phyloP scores from a whole-genome alignment of 2,329 filamentous ascomycete genomes.

The Dryadomyces quercus-mongolicae region DNA sequence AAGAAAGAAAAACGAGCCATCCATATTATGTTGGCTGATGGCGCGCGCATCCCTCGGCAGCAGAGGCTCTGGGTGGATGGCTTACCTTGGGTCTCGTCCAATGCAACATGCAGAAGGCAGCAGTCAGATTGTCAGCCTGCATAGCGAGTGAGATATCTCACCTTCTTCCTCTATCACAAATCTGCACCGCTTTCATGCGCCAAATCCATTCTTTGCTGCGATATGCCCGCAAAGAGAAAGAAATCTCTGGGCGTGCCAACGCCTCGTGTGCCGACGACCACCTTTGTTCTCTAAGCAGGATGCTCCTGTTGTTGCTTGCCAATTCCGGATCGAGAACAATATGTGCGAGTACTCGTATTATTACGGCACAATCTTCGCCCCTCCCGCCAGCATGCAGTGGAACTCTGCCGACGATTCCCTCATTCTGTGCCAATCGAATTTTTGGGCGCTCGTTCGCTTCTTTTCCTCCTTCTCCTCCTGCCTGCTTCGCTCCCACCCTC shows the following conservation, averaged over 20 bases:
- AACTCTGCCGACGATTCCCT: neutral
- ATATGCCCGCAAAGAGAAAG: too few relatives aligned
- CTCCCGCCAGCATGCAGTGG: neutral
- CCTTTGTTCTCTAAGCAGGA: neutral
- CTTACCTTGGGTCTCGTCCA: neutral
- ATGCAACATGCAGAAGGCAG: neutral
- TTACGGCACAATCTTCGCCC: neutral
- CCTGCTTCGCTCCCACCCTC: too few relatives aligned
- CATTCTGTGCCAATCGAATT: neutral
- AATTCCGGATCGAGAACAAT: neutral
- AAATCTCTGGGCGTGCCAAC: neutral
- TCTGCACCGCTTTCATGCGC: too few relatives aligned
- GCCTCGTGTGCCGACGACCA: neutral
- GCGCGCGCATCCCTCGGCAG: too few relatives aligned
- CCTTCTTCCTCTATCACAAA: neutral
- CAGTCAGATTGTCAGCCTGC: neutral
- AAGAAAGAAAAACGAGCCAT: too few relatives aligned
- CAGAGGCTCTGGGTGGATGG: neutral
- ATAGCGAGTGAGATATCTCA: neutral
- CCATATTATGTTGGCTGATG: too few relatives aligned
- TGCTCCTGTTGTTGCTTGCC: neutral
- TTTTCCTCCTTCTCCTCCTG: neutral
- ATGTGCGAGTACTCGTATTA: neutral
- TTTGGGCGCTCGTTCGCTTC: neutral
- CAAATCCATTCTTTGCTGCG: too few relatives aligned